Percentiles rank a stretch among this genome's conserved stretches.
Conservation (phyloP, 2,329 filamentous ascomycete species). For the Colletotrichum sp. region DNA sequence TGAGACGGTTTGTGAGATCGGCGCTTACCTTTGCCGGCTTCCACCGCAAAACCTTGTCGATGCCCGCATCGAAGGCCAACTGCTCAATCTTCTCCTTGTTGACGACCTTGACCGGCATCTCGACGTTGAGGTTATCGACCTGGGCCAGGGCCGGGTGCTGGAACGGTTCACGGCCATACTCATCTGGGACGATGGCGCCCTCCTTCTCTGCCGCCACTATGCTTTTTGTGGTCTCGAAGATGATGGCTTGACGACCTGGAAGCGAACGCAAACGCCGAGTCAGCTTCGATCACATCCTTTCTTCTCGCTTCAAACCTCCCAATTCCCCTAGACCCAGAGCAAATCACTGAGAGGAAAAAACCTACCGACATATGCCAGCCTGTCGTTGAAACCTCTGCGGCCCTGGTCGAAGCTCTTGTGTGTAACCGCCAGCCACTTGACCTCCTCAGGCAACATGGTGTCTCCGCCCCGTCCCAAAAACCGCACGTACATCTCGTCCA, state of each 20-base stretch:
- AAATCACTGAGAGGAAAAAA: not conserved
- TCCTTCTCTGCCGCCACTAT: constrained; percentile 52
- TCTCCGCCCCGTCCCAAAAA: constrained; percentile 78
- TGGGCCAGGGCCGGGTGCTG: constrained; percentile 72
- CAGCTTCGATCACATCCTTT: not conserved
- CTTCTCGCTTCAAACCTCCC: not conserved
- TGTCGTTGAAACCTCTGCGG: constrained; percentile 91
- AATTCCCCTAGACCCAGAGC: not conserved
- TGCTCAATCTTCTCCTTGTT: constrained; percentile 69
- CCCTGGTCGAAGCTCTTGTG: constrained; percentile 99
- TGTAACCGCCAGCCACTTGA: constrained; percentile 96
- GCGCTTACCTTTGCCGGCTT: constrained; percentile 77
- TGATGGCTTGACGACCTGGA: constrained; percentile 30
- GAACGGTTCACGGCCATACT: constrained; percentile 68
- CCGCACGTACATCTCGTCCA: constrained; percentile 79
- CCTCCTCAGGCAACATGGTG: constrained; percentile 81
- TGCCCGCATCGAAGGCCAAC: constrained; percentile 72
- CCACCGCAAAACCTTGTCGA: constrained; percentile 84
- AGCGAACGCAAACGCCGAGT: constrained; percentile 13
- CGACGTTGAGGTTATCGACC: constrained; percentile 72
- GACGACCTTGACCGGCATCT: constrained; percentile 66
- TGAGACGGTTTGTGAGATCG: not conserved
- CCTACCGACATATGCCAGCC: constrained; percentile 85
- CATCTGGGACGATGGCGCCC: constrained; percentile 42
- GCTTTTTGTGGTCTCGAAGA: constrained; percentile 43